Evolutionary conservation across 306 rosid genomes (phyloP).

Genomic region (Dryas alaskensis): DNA sequence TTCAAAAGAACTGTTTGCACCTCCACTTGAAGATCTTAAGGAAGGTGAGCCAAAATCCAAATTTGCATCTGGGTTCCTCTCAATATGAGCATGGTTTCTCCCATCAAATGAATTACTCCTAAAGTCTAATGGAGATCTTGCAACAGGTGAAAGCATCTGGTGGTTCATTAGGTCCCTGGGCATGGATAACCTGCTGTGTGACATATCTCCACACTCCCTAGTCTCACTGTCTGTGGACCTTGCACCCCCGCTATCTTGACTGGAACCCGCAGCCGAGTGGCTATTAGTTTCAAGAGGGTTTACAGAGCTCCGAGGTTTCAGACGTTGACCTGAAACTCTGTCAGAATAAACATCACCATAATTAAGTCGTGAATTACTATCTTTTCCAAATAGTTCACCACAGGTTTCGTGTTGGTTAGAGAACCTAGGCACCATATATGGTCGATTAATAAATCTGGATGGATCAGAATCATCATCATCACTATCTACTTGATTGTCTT

Average conservation of each 20-base stretch:
- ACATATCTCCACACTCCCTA: slow-evolving; percentile 50
- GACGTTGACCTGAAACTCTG: slow-evolving; percentile 40
- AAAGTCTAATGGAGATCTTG: slow-evolving; percentile 49
- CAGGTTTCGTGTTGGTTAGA: slow-evolving; percentile 52
- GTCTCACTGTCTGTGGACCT: slow-evolving; percentile 55
- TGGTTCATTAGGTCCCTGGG: slow-evolving; percentile 56
- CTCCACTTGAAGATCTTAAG: slow-evolving; percentile 63
- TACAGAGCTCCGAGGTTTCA: slow-evolving; percentile 33
- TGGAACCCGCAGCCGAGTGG: slow-evolving; percentile 37
- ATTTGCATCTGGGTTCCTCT: slow-evolving; percentile 53
- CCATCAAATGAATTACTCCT: slow-evolving; percentile 69
- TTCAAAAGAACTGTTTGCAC: slow-evolving; percentile 42
- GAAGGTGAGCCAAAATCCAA: slow-evolving; percentile 53
- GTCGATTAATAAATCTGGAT: slow-evolving; percentile 35
- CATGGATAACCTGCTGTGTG: slow-evolving; percentile 48
- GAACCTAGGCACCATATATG: slow-evolving; percentile 38
- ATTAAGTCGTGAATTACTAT: slow-evolving; percentile 38
- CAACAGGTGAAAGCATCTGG: slow-evolving; percentile 58
- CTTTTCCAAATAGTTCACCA: slow-evolving; percentile 49
- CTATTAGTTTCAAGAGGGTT: slow-evolving; percentile 41
- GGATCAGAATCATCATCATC: slow-evolving; percentile 65
- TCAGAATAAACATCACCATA: slow-evolving; percentile 40
- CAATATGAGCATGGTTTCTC: slow-evolving; percentile 48
- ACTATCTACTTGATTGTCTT: slow-evolving; percentile 47
- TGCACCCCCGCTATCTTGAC: slow-evolving; percentile 49